Conservation (phyloP, 352 stramenopile species). For the Globisporangium abappressorium region DNA sequence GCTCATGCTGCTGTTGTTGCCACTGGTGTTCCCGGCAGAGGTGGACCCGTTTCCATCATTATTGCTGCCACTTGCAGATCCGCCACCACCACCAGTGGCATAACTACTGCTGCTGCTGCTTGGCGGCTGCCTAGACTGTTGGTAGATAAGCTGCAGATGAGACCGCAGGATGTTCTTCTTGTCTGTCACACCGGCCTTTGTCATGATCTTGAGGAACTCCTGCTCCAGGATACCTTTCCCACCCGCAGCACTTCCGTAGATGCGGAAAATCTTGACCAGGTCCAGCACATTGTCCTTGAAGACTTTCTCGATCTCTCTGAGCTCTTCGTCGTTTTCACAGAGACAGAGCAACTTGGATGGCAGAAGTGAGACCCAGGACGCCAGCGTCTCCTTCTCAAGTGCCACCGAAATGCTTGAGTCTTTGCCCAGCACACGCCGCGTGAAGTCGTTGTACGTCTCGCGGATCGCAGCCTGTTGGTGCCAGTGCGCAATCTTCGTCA, state of each 20-base stretch:
- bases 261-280: conserved; percentile 78
- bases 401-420: conserved; percentile 70
- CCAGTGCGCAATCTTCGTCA: conserved; percentile 47
- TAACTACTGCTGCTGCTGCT: conserved; percentile 1
- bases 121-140: conserved; percentile 43
- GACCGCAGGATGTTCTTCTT: conserved; percentile 82
- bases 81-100: not conserved
- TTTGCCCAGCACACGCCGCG: conserved; percentile 55
- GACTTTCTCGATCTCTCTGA: conserved; percentile 54
- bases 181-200: conserved; percentile 65
- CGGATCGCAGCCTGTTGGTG: conserved; percentile 46
- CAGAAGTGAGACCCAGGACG: conserved; percentile 51
- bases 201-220: conserved; percentile 84
- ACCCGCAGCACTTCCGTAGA: conserved; percentile 60
- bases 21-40: not conserved
- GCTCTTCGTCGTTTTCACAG: conserved; percentile 63
- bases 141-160: conserved; percentile 70
- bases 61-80: conserved; percentile 2
- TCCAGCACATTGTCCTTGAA: conserved; percentile 77
- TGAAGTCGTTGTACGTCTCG: conserved; percentile 70
- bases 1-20: not conserved
- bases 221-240: conserved; percentile 75
- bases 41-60: not conserved
- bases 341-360: conserved; percentile 44
- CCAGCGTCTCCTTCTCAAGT: conserved; percentile 68